phyloP scores from a whole-genome alignment of 1,284 basidiomycete species.

The Termitomyces sp. region DNA sequence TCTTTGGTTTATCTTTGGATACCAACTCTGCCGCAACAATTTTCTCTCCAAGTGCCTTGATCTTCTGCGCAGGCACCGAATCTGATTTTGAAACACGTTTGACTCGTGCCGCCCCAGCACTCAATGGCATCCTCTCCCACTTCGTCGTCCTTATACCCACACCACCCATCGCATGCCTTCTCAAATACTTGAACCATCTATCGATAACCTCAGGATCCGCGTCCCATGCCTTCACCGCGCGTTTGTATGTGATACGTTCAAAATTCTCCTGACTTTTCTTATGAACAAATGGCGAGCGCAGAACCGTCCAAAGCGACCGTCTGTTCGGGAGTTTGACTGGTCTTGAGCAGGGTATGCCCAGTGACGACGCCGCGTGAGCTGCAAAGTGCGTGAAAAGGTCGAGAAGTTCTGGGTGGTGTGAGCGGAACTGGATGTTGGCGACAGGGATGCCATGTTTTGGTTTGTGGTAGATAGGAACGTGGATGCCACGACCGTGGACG shows the following conservation, averaged over 20 bases:
- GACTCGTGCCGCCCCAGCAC: conserved; percentile 50
- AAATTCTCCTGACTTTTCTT: conserved; percentile 98
- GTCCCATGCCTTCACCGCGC: conserved; percentile 90
- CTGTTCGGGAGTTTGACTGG: conserved; percentile 72
- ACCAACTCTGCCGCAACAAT: conserved; percentile 43
- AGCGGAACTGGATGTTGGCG: conserved; percentile 80
- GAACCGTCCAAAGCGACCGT: conserved; percentile 83
- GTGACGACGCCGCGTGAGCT: conserved; percentile 74
- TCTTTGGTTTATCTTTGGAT: conserved; percentile 1
- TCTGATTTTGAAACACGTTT: conserved; percentile 32
- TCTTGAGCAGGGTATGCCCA: conserved; percentile 79
- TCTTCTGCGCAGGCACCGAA: conserved; percentile 24
- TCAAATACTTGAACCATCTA: conserved; percentile 79
- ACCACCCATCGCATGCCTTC: conserved; percentile 75
- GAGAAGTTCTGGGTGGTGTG: conserved; percentile 66
- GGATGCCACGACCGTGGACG: conserved; percentile 55
- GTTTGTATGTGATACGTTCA: conserved; percentile 77
- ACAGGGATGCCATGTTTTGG: conserved; percentile 74
- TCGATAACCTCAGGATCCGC: conserved; percentile 77
- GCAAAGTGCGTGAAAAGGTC: conserved; percentile 85
- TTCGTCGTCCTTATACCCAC: conserved; percentile 82
- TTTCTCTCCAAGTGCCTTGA: conserved; percentile 39
- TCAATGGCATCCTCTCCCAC: conserved; percentile 71
- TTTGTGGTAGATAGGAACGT: conserved; percentile 51
- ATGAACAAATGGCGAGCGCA: conserved; percentile 83